Conservation (phyloP, 2,329 filamentous ascomycete species). For the Alternaria ethzedia region DNA sequence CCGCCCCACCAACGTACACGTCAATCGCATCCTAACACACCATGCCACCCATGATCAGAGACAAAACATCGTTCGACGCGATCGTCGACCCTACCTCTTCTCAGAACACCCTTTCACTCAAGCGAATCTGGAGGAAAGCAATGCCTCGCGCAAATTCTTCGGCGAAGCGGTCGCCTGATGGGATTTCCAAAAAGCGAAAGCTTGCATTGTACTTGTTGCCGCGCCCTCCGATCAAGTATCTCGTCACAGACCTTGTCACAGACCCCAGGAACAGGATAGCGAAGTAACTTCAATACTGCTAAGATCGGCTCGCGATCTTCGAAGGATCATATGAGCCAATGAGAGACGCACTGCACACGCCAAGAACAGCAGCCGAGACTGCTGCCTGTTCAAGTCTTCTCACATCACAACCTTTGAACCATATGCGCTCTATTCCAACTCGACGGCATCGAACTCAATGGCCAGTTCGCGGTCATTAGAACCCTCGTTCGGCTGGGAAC, state of each 20-base stretch:
- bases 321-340: neutral
- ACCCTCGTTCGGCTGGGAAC: neutral
- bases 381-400: neutral
- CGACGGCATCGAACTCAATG: neutral
- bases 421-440: neutral
- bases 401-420: neutral
- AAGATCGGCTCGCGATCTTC: neutral
- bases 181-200: neutral
- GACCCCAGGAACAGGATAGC: neutral
- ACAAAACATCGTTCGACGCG: neutral
- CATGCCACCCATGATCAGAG: neutral
- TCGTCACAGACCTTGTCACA: neutral
- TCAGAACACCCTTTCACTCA: neutral
- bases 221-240: neutral
- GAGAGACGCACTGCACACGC: neutral
- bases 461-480: neutral
- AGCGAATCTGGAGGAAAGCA: neutral
- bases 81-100: neutral
- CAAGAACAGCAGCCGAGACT: neutral
- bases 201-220: neutral
- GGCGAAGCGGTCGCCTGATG: neutral
- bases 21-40: neutral
- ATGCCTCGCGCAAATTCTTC: neutral
- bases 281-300: neutral
- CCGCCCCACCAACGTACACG: neutral